These are phyloP conservation scores for Quercus wislizeni DNA, from an alignment of 306 rosid species.

Conservation along the genomic window DNA sequence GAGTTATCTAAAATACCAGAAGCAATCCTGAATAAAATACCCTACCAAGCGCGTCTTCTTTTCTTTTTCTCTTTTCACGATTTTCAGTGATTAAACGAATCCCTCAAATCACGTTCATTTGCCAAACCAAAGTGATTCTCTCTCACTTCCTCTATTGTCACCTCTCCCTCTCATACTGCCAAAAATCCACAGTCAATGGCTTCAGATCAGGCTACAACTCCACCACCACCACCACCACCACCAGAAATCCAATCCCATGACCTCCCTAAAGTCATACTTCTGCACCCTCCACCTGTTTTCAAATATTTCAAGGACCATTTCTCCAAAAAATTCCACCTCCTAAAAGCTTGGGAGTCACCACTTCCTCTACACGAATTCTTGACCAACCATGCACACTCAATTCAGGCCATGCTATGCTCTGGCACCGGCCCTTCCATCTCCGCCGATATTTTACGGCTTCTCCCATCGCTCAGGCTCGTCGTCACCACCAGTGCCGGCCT, in stretches of 20 bases:
- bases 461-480: slow-evolving; percentile 42
- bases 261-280: slow-evolving; percentile 32
- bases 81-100: no score
- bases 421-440: not conserved
- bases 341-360: slow-evolving; percentile 18
- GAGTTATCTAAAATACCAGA: rapidly evolving
- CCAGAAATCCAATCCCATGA: not conserved
- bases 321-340: slow-evolving; percentile 31
- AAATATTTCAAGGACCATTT: not conserved
- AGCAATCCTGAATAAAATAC: no score
- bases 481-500: slow-evolving; percentile 34
- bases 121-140: no score
- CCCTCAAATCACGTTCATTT: no score
- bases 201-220: not conserved
- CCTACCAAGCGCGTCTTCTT: no score
- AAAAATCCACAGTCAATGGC: no score
- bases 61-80: no score
- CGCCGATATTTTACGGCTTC: slow-evolving; percentile 18
- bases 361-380: slow-evolving; percentile 30
- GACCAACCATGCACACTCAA: slow-evolving; percentile 3
- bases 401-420: slow-evolving; percentile 29
- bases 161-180: no score
- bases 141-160: no score
- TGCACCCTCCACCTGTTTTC: slow-evolving; percentile 26
- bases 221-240: not conserved